Evolutionary conservation across 1,284 basidiomycete genomes (phyloP), one percentile per base, ranked within the genome.

Genomic region (Porogramme epimiltina): DNA sequence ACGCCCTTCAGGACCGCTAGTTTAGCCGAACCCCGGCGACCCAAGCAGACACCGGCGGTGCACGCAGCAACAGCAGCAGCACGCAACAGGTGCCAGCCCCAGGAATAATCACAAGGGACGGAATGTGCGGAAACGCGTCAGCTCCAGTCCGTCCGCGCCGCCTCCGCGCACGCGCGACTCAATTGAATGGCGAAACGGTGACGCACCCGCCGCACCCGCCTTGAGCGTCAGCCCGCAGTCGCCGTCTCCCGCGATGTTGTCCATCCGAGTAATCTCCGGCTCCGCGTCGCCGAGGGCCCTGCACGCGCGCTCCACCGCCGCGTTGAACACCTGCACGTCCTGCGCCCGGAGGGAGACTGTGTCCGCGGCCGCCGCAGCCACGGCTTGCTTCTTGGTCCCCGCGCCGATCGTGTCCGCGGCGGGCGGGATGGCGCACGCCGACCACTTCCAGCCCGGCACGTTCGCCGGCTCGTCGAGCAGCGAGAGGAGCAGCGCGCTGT

Each of bases 221-320:
- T 93, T 91, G 47, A 96, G 80, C 0, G 93, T 95, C 36, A 93
- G 74, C 0, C 94, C 94, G 61, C 91, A 93, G 71, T 89, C 88
- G 6, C 83, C 83, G 61, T 85, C 84, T 6, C 84, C 84, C 3
- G 87, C 86, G 48, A 92, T 87, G 58, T 81, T 88, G 70, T 98
- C 95, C 83, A 91, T 90, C 26, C 80, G 74, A 4, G 95, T 97
- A 54, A 98, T 93, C 59, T 95, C 91, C 1, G 89, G 84, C 69
- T 96, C 95, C 8, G 89, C 89, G 8, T 71, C 72, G 49, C 93
- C 82, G 51, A 97, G 72, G 2, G 84, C 83, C 37, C 84, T 68
- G 62, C 89, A 90, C 0, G 90, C 89, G 22, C 77, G 74, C 60
- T 78, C 73, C 47, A 96, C 75, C 8, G 80, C 77, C 0, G 66